A percentile compares a stretch with the other conserved stretches of the same genome.
These are phyloP conservation scores for Paramecium caudatum DNA, from an alignment of 73 alveolate species.

Conservation along the genomic window DNA sequence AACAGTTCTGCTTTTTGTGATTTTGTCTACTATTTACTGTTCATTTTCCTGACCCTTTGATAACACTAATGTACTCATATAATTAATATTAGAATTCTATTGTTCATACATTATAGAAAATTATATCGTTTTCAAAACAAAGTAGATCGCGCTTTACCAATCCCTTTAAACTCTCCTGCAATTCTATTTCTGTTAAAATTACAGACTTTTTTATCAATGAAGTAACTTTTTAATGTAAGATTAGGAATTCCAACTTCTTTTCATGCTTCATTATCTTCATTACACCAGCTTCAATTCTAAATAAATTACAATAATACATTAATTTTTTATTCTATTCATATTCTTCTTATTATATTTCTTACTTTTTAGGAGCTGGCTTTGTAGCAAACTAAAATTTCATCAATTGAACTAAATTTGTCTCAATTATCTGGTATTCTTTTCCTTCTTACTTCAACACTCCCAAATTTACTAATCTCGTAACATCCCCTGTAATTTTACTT, in stretches of 20 bases:
- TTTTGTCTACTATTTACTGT: too few relatives aligned
- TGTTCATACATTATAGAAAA: background rate
- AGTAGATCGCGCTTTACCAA: background rate
- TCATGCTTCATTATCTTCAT: conserved; percentile 23
- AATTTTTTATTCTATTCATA: background rate
- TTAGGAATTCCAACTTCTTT: background rate
- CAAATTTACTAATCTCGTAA: background rate
- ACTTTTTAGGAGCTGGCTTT: background rate
- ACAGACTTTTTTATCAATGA: conserved; percentile 4
- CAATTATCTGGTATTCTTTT: too few relatives aligned
- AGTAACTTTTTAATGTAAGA: background rate
- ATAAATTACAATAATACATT: background rate
- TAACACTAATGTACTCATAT: too few relatives aligned
- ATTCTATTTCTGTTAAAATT: conserved; percentile 6
- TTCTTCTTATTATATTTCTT: background rate
- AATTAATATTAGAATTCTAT: too few relatives aligned
- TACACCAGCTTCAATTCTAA: background rate
- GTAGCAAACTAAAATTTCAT: background rate
- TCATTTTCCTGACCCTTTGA: too few relatives aligned
- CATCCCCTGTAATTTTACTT: background rate
- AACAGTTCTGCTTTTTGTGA: too few relatives aligned
- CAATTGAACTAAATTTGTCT: background rate
- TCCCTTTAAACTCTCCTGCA: background rate
- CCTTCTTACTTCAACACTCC: background rate
- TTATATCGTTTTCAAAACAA: background rate